These are phyloP conservation scores for Beta lomatogona DNA, from an alignment of 179 eudicot genomes.

Conservation along the genomic window DNA sequence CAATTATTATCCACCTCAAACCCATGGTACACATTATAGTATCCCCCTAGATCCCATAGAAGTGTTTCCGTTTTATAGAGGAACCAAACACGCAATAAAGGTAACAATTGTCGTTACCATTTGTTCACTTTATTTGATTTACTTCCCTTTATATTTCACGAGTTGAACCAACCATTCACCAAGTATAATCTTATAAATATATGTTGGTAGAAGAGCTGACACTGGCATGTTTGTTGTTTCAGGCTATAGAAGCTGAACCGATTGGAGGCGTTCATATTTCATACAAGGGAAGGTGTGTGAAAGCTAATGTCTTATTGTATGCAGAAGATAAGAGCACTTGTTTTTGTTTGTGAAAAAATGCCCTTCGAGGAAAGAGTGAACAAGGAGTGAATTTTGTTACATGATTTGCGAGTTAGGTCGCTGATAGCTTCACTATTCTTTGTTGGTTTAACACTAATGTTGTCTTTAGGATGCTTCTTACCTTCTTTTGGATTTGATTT, in stretches of 20 bases:
- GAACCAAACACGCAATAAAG: too few relatives aligned
- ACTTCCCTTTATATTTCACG: too few relatives aligned
- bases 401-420: neutral
- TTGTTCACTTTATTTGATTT: too few relatives aligned
- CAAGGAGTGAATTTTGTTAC: neutral
- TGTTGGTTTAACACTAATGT: neutral
- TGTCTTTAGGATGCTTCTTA: neutral
- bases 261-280: conserved; percentile 70
- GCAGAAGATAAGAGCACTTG: neutral
- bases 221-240: conserved; percentile 32
- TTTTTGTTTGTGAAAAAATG: neutral
- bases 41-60: too few relatives aligned
- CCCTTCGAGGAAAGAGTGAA: neutral
- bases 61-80: too few relatives aligned
- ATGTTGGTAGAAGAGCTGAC: conserved; percentile 12
- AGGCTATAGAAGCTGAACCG: conserved; percentile 81
- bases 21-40: too few relatives aligned
- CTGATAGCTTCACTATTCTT: neutral
- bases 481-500: neutral
- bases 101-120: too few relatives aligned
- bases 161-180: too few relatives aligned
- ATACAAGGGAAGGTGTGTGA: conserved; percentile 66
- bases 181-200: neutral
- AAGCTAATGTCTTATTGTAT: neutral
- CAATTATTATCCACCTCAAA: too few relatives aligned